Conservation (phyloP, 345 rosid species). For the Eutrema heterophyllum region DNA sequence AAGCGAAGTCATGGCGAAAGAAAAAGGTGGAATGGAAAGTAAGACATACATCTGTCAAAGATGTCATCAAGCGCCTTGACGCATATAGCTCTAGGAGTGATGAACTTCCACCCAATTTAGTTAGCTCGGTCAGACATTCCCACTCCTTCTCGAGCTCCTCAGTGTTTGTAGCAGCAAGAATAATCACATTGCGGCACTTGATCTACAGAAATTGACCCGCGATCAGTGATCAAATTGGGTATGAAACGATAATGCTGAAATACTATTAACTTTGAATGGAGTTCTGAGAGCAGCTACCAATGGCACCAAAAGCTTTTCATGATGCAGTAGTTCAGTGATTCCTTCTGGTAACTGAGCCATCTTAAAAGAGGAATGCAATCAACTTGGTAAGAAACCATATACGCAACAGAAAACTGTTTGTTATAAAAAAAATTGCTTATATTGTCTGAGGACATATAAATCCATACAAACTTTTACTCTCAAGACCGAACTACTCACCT, state of each 20-base stretch:
- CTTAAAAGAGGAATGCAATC: conserved; percentile 40
- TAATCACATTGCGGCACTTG: conserved; percentile 70
- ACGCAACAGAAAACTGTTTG: background rate
- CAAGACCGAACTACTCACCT: conserved; percentile 42
- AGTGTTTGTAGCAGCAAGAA: conserved; percentile 69
- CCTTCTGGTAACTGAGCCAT: conserved; percentile 98
- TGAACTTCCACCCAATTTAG: conserved; percentile 45
- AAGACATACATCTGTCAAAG: conserved; percentile 59
- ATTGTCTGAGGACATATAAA: background rate
- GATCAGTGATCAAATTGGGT: background rate
- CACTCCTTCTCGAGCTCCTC: conserved; percentile 76
- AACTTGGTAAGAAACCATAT: conserved; percentile 21
- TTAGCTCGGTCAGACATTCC: conserved; percentile 68
- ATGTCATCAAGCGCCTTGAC: conserved; percentile 46
- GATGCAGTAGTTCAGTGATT: conserved; percentile 84
- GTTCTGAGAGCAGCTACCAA: conserved; percentile 49
- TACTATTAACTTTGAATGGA: background rate
- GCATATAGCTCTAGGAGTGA: conserved; percentile 47
- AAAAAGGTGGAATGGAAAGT: background rate
- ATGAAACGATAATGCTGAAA: background rate
- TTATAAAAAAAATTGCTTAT: too few species aligned
- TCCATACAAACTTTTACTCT: background rate
- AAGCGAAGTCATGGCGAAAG: background rate
- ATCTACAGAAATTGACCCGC: conserved; percentile 42
- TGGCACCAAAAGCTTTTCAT: conserved; percentile 79